Percentiles rank a stretch among this genome's conserved stretches.
These are phyloP conservation scores for Dictyostelium capitatum DNA, from an alignment of 78 protist genomes.

Conservation along the genomic window DNA sequence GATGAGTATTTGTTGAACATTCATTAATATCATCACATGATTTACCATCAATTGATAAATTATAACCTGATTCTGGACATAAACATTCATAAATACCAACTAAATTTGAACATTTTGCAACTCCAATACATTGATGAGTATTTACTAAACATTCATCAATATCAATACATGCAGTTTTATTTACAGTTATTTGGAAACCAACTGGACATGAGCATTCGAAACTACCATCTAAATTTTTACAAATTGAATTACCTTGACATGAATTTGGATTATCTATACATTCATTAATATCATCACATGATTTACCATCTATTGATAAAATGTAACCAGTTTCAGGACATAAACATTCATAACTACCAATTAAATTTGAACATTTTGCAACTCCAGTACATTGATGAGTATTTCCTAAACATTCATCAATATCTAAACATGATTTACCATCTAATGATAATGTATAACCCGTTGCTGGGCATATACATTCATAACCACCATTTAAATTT, in stretches of 20 bases:
- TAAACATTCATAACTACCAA: neutral
- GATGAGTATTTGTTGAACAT: neutral
- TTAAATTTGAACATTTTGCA: neutral
- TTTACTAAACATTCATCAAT: constrained; percentile 14
- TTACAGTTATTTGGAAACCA: neutral
- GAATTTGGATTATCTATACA: neutral
- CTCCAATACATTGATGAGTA: neutral
- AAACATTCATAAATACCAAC: neutral
- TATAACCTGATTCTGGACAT: neutral
- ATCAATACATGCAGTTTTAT: neutral
- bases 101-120: too few relatives aligned
- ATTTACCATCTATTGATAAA: neutral
- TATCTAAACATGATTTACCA: neutral
- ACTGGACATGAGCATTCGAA: neutral
- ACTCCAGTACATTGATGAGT: neutral
- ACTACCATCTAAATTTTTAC: neutral
- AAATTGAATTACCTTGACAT: neutral
- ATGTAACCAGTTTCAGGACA: neutral
- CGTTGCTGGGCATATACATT: neutral
- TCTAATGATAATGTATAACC: neutral
- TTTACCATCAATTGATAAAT: too few relatives aligned
- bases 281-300: neutral
- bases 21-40: neutral
- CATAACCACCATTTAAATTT: neutral
- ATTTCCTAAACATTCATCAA: neutral